Base-by-base conservation (phyloP, 805 yeast species). In the Pichia phayaonensis region DNA sequence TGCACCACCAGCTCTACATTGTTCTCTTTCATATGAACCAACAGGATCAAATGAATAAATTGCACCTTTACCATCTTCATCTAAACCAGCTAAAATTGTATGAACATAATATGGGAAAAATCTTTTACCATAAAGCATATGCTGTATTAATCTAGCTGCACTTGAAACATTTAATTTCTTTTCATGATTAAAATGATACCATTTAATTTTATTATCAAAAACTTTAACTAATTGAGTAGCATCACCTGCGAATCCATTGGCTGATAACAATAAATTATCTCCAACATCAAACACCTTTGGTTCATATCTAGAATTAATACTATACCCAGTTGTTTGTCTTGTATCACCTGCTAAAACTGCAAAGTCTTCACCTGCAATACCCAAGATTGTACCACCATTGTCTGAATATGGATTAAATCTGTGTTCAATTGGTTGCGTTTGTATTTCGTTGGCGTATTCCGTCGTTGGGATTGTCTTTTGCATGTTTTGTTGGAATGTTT, bases 321-420 rank as follows among this genome's bases (percentile, higher is more conserved):
- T 83, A 71, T 90, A 94, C 22, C 97, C 99, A 20, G 86, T 83
- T 6, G 96, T 88, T 63, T 86, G 95, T 74, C 99, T 84, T n/a
- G 99, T 94, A 68, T 94, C 99, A 44, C 98, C 98, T 0, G 99
- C 99, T 54, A 94, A 75, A 36, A 94, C 94, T 20, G 96, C 97
- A 63, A 90, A 94, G 69, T 94, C 97, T 66, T 89, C 87, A 46
- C 99, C 99, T 1, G 99, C 97, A 69, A 94, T 94, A 48, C 98
- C 99, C 59, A 94, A 72, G 49, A 92, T 90, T 8, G 98, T 92
- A 62, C 99, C 99, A 61, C 99, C 99, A 61, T 90, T 89, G 69
- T 90, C 96, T 29, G 92, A 73, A 72, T 90, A 90, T 39, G 97
- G 97, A 64, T 90, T 89, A 72, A 90, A 90, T 67, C 85, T 77